Evolutionary conservation across 2,329 filamentous ascomycete genomes (phyloP), one percentile per base, ranked within the genome.

Genomic region (Beauveria scarabaeidicola): DNA sequence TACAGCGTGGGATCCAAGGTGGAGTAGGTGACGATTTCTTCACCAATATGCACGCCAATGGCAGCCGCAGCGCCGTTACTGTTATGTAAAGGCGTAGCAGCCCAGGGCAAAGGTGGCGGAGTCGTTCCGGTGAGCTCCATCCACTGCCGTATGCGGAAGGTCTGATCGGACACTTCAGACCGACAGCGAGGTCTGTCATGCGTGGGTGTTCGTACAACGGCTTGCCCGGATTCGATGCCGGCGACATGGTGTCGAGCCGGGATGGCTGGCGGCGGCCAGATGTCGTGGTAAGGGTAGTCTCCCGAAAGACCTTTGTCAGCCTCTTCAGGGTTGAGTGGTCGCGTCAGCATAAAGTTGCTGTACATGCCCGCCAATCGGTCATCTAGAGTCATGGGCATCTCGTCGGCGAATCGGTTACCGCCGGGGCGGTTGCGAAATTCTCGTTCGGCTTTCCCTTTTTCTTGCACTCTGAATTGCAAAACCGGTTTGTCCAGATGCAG

Each of bases 141-240:
- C 89, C 89, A 94, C 62, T 86, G 84, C 44, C 87, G 81, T 36
- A 96, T 79, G 8, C 89, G 81, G 68, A 96, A 96, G 0, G 84
- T 83, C 17, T 80, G 78, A 52, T 90, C 81, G 4, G 85, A 90
- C 17, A 90, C 78, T 61, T 92, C 81, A 3, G 73, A 73, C 5
- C 84, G 76, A 3, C 69, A 72, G 11, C 71, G 72, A 3, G 88
- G 83, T 44, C 71, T 63, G 43, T 72, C 64, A 43, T 68, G 55
- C n/a, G 68, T 64, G 36, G 70, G 63, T 43, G 72, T 60, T 52
- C 65, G 41, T 48, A 67, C 40, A 53, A 66, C 59, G 46, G 65
- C 61, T 56, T 66, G 51, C 53, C 69, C 66, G 25, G 65, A 64
- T 48, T 66, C 64, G 15, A 66, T 65, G 23, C 75, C 74, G 1